Percentiles rank a stretch among this genome's conserved stretches.
These are phyloP conservation scores for Yamadazyma triangularis DNA, from an alignment of 1,139 yeast species.

Conservation along the genomic window DNA sequence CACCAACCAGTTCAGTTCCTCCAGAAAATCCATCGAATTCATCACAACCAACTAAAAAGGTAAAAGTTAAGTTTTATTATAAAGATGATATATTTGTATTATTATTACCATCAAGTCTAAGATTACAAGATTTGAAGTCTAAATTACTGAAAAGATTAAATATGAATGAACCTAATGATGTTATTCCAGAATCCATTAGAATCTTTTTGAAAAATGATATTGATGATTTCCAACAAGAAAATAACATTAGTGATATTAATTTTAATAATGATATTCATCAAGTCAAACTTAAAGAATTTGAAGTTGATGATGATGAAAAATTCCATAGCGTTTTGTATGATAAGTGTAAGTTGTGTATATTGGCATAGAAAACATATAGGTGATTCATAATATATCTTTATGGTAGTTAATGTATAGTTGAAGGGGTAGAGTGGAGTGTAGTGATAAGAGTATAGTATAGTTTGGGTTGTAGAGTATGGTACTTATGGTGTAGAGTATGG, in stretches of 20 bases:
- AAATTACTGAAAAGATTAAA: slow-evolving; percentile 63
- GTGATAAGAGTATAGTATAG: no score
- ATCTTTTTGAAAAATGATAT: slow-evolving; percentile 40
- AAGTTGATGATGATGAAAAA: slow-evolving; percentile 37
- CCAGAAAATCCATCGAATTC: slow-evolving; percentile 1
- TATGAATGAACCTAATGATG: slow-evolving; percentile 10
- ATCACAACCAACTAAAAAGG: slow-evolving; percentile 23
- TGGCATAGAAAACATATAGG: no score
- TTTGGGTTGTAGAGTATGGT: no score
- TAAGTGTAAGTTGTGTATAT: slow-evolving; percentile 42
- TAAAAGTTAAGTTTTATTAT: slow-evolving; percentile 78
- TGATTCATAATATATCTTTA: no score
- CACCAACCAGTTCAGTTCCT: slow-evolving; percentile 4
- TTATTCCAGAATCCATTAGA: slow-evolving; percentile 16
- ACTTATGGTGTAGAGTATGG: no score
- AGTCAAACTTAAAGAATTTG: slow-evolving; percentile 26
- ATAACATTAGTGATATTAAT: slow-evolving; percentile 23
- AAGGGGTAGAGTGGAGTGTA: no score
- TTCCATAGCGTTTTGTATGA: slow-evolving; percentile 42
- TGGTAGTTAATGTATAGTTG: no score
- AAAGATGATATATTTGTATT: slow-evolving; percentile 90
- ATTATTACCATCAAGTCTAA: slow-evolving; percentile 59
- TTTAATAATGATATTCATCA: slow-evolving; percentile 18
- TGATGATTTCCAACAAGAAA: slow-evolving; percentile 34
- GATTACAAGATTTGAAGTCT: slow-evolving; percentile 56